These are phyloP conservation scores for Candida ascalaphidarum DNA, from an alignment of 805 yeast species.

Conservation along the genomic window DNA sequence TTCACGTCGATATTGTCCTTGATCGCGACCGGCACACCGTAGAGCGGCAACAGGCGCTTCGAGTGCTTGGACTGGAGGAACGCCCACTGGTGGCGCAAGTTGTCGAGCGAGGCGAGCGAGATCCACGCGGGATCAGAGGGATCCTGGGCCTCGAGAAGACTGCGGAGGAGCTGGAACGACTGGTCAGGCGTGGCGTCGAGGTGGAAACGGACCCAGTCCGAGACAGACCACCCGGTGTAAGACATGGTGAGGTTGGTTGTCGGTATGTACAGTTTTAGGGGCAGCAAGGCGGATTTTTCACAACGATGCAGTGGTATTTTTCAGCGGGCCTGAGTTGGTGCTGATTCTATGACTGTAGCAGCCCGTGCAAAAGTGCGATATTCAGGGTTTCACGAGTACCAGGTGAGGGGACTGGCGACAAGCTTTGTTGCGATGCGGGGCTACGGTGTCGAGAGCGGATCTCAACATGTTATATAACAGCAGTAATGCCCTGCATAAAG, in stretches of 20 bases:
- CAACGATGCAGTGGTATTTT: too few relatives aligned
- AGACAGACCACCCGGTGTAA: constrained; percentile 64
- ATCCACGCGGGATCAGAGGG: constrained; percentile 88
- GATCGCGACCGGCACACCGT: constrained; percentile 92
- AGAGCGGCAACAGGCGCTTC: constrained; percentile 54
- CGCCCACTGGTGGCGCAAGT: constrained; percentile 69
- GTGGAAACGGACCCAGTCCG: constrained; percentile 73
- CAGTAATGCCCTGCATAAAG: too few relatives aligned
- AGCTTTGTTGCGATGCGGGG: too few relatives aligned
- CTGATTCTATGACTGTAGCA: too few relatives aligned
- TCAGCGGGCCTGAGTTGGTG: too few relatives aligned
- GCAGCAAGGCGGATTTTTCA: too few relatives aligned
- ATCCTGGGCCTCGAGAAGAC: constrained; percentile 41
- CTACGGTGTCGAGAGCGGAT: too few relatives aligned
- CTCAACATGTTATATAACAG: too few relatives aligned
- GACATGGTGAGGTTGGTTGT: background rate
- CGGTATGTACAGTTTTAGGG: too few relatives aligned
- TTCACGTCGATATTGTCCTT: constrained; percentile 91
- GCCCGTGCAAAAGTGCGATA: too few relatives aligned
- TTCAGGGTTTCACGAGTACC: too few relatives aligned
- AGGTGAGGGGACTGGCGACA: too few relatives aligned
- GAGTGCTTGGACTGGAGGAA: constrained; percentile 55
- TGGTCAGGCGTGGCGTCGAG: constrained; percentile 48
- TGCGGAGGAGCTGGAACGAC: constrained; percentile 43
- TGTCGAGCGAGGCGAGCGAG: constrained; percentile 57